Evolutionary conservation across 805 yeast species (phyloP).

Genomic region (Kodamaea fukazawae): DNA sequence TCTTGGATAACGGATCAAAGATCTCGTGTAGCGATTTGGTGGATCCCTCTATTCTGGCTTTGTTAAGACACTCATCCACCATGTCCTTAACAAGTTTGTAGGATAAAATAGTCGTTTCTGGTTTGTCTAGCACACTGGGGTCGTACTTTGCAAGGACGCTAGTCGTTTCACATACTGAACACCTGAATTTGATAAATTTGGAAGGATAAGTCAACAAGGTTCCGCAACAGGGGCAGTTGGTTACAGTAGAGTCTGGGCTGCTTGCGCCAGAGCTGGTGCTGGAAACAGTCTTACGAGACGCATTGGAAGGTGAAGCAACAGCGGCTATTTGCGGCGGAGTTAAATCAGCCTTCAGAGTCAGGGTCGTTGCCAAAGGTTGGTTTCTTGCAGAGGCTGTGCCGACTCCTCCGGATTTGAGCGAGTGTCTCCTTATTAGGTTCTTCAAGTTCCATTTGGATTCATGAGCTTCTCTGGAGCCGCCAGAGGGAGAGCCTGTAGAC

Average conservation of each 20-base stretch:
- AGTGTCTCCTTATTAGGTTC: conserved; percentile 1
- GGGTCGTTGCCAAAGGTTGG: not conserved
- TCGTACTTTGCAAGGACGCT: conserved; percentile 21
- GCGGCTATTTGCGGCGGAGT: too few relatives aligned
- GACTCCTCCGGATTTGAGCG: not conserved
- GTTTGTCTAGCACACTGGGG: conserved; percentile 30
- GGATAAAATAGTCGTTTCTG: conserved; percentile 28
- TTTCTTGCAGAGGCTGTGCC: not conserved
- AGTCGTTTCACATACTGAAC: conserved; percentile 61
- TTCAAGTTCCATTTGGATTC: conserved; percentile 5
- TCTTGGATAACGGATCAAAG: conserved; percentile 50
- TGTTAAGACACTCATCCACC: conserved; percentile 31
- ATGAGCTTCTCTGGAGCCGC: not conserved
- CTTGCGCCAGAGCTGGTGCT: too few relatives aligned
- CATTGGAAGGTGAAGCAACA: too few relatives aligned
- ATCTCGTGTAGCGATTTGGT: conserved; percentile 28
- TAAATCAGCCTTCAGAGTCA: not conserved
- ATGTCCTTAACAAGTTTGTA: conserved; percentile 29
- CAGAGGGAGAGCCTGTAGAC: not conserved
- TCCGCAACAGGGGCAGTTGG: conserved; percentile 39
- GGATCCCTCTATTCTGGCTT: conserved; percentile 14
- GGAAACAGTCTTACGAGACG: too few relatives aligned
- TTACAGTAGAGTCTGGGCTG: conserved; percentile 15
- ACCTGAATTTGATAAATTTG: conserved; percentile 44
- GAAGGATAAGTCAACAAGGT: conserved; percentile 30